Conservation (phyloP, 1,284 basidiomycete species). For the Pseudozyma tsukubaensis region DNA sequence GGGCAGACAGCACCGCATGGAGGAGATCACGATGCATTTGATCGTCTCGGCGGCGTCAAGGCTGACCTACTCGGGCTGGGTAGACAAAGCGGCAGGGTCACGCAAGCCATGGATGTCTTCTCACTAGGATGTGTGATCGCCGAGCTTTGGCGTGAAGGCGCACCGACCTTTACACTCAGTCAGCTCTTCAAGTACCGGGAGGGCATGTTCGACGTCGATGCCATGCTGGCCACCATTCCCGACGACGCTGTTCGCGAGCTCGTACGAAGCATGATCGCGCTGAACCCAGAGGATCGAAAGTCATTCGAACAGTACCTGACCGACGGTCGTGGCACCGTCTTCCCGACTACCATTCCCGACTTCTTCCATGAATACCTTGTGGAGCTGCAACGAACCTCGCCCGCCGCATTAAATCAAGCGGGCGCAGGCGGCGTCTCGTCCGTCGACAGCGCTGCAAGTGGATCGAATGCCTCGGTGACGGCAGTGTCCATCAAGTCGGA, state of each 20-base stretch:
- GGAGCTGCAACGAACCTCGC: constrained; percentile 76
- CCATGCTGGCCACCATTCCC: constrained; percentile 80
- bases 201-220: constrained; percentile 82
- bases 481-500: constrained; percentile 39
- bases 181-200: constrained; percentile 95
- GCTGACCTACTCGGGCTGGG: constrained; percentile 57
- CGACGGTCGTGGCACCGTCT: constrained; percentile 79
- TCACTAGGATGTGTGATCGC: constrained; percentile 94
- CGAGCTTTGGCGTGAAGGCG: constrained; percentile 94
- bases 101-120: constrained; percentile 98
- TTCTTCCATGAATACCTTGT: constrained; percentile 90
- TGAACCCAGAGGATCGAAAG: constrained; percentile 81
- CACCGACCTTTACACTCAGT: constrained; percentile 90
- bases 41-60: constrained; percentile 36
- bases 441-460: constrained; percentile 23
- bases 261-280: constrained; percentile 87
- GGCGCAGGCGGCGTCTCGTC: constrained; percentile 15
- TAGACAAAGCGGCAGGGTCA: constrained; percentile 81
- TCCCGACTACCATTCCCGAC: constrained; percentile 92
- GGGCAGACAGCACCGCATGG: neutral
- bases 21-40: constrained; percentile 7
- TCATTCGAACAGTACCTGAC: constrained; percentile 85
- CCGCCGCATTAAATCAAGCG: constrained; percentile 6
- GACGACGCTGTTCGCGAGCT: constrained; percentile 80
- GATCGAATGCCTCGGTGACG: constrained; percentile 41